Evolutionary conservation across 179 eudicot species (phyloP).

Genomic region (Spergularia azorica): DNA sequence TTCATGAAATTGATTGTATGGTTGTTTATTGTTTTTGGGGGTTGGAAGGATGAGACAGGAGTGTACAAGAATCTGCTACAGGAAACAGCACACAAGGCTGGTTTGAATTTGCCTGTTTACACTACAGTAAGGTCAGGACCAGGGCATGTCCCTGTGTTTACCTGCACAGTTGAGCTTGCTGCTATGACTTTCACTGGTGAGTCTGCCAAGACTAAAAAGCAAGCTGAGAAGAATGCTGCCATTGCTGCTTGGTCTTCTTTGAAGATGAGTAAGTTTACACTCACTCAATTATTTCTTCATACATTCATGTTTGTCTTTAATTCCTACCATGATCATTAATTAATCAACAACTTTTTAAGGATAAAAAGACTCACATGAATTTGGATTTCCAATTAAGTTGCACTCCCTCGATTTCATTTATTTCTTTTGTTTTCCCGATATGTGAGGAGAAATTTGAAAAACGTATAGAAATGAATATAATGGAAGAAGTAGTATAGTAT

Average conservation of each 20-base stretch:
- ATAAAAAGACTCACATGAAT: too few species aligned
- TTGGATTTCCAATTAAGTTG: too few species aligned
- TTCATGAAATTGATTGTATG: not conserved
- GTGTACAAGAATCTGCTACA: conserved; percentile 50
- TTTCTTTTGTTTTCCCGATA: too few species aligned
- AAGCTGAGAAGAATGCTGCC: conserved; percentile 57
- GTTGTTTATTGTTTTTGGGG: not conserved
- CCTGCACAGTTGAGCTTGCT: conserved; percentile 46
- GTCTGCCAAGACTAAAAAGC: conserved; percentile 47
- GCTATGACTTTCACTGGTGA: conserved; percentile 42
- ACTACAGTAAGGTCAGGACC: conserved; percentile 52
- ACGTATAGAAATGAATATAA: too few species aligned
- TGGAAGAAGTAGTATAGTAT: too few species aligned
- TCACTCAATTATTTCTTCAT: not conserved
- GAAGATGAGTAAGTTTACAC: conserved; percentile 28
- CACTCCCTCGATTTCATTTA: too few species aligned
- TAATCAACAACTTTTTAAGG: too few species aligned
- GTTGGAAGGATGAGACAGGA: conserved; percentile 51
- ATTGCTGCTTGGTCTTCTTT: conserved; percentile 50
- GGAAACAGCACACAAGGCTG: conserved; percentile 51
- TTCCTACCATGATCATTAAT: not conserved
- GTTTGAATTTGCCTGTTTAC: conserved; percentile 44
- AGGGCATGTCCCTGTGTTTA: conserved; percentile 46
- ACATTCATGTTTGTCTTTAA: too few species aligned
- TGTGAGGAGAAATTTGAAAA: too few species aligned